Percentiles rank a stretch among this genome's conserved stretches.
phyloP scores from a whole-genome alignment of 1,284 basidiomycete species.

The Moniliella sp. region DNA sequence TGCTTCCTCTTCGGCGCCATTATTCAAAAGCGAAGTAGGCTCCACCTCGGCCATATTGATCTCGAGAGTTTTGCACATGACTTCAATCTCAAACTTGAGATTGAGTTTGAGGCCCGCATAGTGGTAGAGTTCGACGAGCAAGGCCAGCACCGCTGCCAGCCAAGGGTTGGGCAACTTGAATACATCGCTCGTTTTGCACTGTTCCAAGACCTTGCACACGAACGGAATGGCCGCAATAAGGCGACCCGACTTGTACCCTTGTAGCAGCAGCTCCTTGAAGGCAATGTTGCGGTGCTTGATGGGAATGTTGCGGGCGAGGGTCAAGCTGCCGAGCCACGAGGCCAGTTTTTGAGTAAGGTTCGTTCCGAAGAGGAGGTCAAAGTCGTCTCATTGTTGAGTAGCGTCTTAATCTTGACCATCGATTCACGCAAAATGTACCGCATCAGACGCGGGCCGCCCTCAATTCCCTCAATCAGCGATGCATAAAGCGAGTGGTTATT shows the following conservation, averaged over 20 bases:
- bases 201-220: constrained; percentile 80
- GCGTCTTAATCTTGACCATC: constrained; percentile 51
- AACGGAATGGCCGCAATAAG: constrained; percentile 90
- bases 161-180: constrained; percentile 94
- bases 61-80: constrained; percentile 73
- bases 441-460: constrained; percentile 10
- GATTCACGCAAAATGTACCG: constrained; percentile 73
- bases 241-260: constrained; percentile 78
- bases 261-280: constrained; percentile 83
- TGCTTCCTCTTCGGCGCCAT: constrained; percentile 1
- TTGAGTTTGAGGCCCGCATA: constrained; percentile 89
- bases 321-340: constrained; percentile 81
- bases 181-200: constrained; percentile 64
- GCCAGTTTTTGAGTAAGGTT: constrained; percentile 69
- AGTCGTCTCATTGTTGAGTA: constrained; percentile 81
- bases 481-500: constrained; percentile 98
- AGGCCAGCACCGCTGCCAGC: constrained; percentile 78
- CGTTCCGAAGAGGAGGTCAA: constrained; percentile 60
- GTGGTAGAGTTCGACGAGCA: constrained; percentile 85
- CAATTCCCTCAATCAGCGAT: constrained; percentile 64
- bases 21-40: constrained; percentile 54
- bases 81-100: constrained; percentile 95
- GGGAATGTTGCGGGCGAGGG: constrained; percentile 70
- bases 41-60: constrained; percentile 71
- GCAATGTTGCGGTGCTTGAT: constrained; percentile 81